Percentiles rank a stretch among this genome's conserved stretches.
Conservation (phyloP, 495 filamentous ascomycete species). For the Hypoxylon perforatum region DNA sequence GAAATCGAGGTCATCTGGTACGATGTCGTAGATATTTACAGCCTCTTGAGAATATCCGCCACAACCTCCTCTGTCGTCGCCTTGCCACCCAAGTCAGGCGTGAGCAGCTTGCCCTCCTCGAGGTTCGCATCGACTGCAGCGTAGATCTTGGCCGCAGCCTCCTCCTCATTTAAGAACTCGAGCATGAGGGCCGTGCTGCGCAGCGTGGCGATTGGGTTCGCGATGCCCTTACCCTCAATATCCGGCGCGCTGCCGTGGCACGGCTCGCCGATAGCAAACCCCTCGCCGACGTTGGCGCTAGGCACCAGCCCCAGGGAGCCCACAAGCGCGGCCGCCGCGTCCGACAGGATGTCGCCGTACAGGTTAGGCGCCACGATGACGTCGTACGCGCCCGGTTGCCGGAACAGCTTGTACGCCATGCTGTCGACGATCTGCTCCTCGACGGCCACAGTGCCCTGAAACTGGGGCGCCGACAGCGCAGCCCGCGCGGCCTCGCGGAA, state of each 20-base stretch:
- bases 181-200: conserved; percentile 93
- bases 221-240: conserved; percentile 90
- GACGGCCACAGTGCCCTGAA: conserved; percentile 66
- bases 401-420: conserved; percentile 99
- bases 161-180: conserved; percentile 88
- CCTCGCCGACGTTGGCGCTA: conserved; percentile 94
- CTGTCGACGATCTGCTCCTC: conserved; percentile 99
- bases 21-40: conserved; percentile 65
- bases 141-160: conserved; percentile 89
- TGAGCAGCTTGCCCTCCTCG: conserved; percentile 82
- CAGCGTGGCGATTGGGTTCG: conserved; percentile 96
- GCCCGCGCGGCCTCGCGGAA: conserved; percentile 83
- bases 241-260: conserved; percentile 97
- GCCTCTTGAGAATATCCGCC: conserved; percentile 84
- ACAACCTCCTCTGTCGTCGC: conserved; percentile 90
- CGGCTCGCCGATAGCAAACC: conserved; percentile 96
- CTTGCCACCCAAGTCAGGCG: conserved; percentile 90
- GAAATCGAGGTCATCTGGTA: not conserved
- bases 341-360: conserved; percentile 96
- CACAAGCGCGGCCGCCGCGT: conserved; percentile 94
- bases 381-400: conserved; percentile 91
- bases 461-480: conserved; percentile 73
- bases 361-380: conserved; percentile 98
- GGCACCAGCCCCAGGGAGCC: conserved; percentile 94
- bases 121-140: conserved; percentile 91